Percentiles rank a stretch among this genome's conserved stretches.
Evolutionary conservation across 495 filamentous ascomycete species (phyloP).

Genomic region (Talaromyces stipitatus): DNA sequence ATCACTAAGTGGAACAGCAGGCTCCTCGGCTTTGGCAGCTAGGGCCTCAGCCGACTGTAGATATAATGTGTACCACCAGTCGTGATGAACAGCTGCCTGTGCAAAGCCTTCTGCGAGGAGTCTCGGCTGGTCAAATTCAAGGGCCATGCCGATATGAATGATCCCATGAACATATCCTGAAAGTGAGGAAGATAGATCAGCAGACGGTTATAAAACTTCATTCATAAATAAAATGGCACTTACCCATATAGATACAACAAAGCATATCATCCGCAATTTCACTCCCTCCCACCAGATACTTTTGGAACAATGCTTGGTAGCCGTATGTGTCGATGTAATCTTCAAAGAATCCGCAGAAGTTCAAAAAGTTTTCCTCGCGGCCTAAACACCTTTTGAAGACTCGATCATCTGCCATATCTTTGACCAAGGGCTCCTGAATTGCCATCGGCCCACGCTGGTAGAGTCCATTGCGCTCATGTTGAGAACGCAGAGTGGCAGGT

Average conservation of each 20-base stretch:
- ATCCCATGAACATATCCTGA: conserved; percentile 5
- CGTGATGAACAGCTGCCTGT: conserved; percentile 3
- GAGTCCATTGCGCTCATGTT: not conserved
- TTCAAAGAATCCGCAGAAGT: conserved; percentile 1
- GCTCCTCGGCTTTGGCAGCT: not conserved
- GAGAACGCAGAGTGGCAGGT: not conserved
- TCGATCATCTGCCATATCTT: not conserved
- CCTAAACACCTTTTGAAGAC: not conserved
- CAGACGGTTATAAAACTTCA: not conserved
- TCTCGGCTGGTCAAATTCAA: not conserved
- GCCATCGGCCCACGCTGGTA: not conserved
- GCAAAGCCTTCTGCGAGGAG: conserved; percentile 5
- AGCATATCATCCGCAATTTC: conserved; percentile 2
- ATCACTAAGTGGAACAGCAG: not conserved
- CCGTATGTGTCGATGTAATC: not conserved
- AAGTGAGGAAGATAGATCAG: not conserved
- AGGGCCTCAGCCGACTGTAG: not conserved
- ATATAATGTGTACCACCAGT: conserved; percentile 1
- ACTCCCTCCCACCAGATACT: conserved; percentile 3
- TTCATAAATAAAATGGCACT: not conserved
- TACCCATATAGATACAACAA: conserved; percentile 2
- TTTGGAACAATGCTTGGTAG: conserved; percentile 3
- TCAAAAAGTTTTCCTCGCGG: not conserved
- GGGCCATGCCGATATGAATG: conserved; percentile 1
- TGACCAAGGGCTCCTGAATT: not conserved